phyloP scores from a whole-genome alignment of 176 grass and related monocot genomes.

The Raddia guianensis region DNA sequence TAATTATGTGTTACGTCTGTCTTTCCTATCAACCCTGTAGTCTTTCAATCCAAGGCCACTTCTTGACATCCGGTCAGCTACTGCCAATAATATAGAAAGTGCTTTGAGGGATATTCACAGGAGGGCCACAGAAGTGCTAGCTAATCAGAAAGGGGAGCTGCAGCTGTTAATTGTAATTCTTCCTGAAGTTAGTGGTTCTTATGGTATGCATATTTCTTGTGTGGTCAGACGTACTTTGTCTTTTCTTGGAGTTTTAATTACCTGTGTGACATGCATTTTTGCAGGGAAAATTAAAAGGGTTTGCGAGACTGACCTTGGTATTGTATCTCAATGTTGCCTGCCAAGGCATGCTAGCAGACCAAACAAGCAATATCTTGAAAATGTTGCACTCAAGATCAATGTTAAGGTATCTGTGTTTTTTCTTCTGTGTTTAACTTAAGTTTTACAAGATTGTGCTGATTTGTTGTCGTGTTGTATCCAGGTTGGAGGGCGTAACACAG shows the following conservation, averaged over 20 bases:
- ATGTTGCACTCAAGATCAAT: slow-evolving; percentile 87
- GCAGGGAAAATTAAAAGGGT: slow-evolving; percentile 72
- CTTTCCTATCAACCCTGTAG: slow-evolving; percentile 39
- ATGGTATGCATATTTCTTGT: slow-evolving; percentile 51
- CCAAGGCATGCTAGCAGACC: slow-evolving; percentile 56
- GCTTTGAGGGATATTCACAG: slow-evolving; percentile 55
- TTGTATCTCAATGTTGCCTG: slow-evolving; percentile 81
- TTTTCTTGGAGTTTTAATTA: slow-evolving; percentile 9
- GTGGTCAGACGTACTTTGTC: neutral
- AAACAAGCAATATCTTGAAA: slow-evolving; percentile 82
- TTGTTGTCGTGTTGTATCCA: slow-evolving; percentile 24
- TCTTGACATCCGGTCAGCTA: slow-evolving; percentile 31
- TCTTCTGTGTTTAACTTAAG: neutral
- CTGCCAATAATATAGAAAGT: slow-evolving; percentile 48
- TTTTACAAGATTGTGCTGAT: neutral
- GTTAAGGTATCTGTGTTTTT: slow-evolving; percentile 62
- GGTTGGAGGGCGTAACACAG: slow-evolving; percentile 77
- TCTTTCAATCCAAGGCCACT: slow-evolving; percentile 51
- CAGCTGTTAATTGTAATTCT: slow-evolving; percentile 71
- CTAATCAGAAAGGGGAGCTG: slow-evolving; percentile 18
- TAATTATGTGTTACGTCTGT: slow-evolving; percentile 14
- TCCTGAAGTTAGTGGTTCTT: slow-evolving; percentile 62
- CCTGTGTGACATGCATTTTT: neutral
- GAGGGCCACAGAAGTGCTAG: slow-evolving; percentile 25
- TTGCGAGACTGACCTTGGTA: slow-evolving; percentile 77